Evolutionary conservation across 73 alveolate species (phyloP).

Genomic region (Blepharisma stoltei): DNA sequence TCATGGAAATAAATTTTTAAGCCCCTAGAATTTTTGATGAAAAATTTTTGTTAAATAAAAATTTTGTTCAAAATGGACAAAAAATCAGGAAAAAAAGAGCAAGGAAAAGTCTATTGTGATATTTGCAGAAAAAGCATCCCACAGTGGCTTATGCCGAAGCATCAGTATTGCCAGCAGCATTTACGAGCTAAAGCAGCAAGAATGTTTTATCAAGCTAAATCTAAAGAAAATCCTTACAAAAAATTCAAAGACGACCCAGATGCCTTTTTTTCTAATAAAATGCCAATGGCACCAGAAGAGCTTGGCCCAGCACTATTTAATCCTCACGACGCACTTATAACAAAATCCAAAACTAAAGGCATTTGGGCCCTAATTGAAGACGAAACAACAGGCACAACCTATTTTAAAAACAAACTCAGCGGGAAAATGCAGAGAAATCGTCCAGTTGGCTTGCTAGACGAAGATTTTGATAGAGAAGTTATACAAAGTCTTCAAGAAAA

Average conservation of each 20-base stretch:
- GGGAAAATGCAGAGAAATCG: slow-evolving; percentile 12
- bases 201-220: neutral
- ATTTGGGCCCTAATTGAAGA: slow-evolving; percentile 9
- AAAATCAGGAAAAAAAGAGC: neutral
- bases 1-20: too few species aligned
- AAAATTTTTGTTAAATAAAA: too few species aligned
- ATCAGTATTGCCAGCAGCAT: neutral
- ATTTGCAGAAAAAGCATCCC: neutral
- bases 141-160: neutral
- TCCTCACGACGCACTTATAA: neutral
- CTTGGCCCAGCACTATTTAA: too few species aligned
- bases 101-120: neutral
- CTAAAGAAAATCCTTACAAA: neutral
- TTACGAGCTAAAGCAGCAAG: slow-evolving; percentile 16
- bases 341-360: neutral
- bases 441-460: slow-evolving; percentile 18
- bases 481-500: neutral
- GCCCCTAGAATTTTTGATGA: too few species aligned
- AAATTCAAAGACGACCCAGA: neutral
- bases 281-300: neutral
- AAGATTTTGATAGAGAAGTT: neutral
- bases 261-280: neutral
- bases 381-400: neutral
- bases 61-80: too few species aligned
- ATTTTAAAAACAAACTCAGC: neutral